Conservation (phyloP, 2,329 filamentous ascomycete species). For the Ceratocystis variospora region DNA sequence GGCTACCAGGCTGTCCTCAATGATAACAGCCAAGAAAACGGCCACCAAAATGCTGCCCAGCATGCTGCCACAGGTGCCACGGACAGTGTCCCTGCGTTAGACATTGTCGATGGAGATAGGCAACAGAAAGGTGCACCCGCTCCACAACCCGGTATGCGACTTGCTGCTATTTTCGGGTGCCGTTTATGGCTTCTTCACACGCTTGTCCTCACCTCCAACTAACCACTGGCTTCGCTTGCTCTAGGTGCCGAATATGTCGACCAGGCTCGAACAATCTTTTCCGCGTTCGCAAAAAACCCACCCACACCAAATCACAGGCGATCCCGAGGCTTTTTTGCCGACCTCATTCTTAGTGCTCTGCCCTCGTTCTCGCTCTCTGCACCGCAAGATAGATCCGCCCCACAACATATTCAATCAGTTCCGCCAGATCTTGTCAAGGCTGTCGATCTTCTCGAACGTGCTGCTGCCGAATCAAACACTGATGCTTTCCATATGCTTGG, state of each 20-base stretch:
- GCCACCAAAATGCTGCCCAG: background rate
- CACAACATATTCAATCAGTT: background rate
- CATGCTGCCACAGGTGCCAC: background rate
- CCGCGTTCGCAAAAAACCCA: slow-evolving; percentile 13
- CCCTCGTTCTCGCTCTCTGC: slow-evolving; percentile 17
- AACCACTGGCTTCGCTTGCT: background rate
- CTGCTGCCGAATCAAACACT: slow-evolving; percentile 46
- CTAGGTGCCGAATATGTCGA: slow-evolving; percentile 14
- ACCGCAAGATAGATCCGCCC: slow-evolving; percentile 8
- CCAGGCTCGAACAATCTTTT: slow-evolving; percentile 16
- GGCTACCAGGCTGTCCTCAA: slow-evolving; percentile 4
- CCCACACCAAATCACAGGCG: background rate
- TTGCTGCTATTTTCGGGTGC: background rate
- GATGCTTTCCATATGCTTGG: slow-evolving; percentile 83
- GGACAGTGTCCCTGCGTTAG: background rate
- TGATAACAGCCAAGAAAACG: background rate
- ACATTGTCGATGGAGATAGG: background rate
- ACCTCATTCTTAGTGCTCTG: slow-evolving; percentile 5
- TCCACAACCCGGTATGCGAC: background rate
- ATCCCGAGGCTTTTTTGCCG: slow-evolving; percentile 11
- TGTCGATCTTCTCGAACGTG: slow-evolving; percentile 39
- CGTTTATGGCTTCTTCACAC: background rate
- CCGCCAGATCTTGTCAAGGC: slow-evolving; percentile 28
- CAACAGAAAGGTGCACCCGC: background rate
- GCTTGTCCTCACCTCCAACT: background rate